Evolutionary conservation across 2,329 filamentous ascomycete species (phyloP).

Genomic region (Trichoderma semiorbis): DNA sequence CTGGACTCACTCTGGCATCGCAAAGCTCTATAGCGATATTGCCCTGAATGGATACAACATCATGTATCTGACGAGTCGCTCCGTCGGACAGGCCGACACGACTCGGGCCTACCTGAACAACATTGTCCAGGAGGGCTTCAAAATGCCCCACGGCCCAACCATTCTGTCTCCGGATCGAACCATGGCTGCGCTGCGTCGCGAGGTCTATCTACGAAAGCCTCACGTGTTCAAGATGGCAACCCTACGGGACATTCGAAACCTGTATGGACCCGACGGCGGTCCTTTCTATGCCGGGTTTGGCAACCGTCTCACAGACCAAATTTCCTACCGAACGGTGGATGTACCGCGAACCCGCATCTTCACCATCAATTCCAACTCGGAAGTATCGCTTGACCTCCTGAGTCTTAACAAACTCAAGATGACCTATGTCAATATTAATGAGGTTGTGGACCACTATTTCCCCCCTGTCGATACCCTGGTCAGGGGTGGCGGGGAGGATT

Average conservation of each 20-base stretch:
- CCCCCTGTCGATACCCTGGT: constrained; percentile 85
- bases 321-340: constrained; percentile 93
- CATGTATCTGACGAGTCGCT: constrained; percentile 93
- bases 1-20: constrained; percentile 96
- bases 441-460: constrained; percentile 97
- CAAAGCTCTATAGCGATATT: constrained; percentile 96
- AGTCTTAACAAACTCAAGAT: constrained; percentile 93
- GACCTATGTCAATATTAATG: constrained; percentile 94
- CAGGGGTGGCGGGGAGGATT: constrained; percentile 86
- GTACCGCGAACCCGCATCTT: constrained; percentile 94
- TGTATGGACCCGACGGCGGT: constrained; percentile 73
- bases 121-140: constrained; percentile 82
- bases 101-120: constrained; percentile 88
- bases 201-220: constrained; percentile 92
- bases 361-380: constrained; percentile 96
- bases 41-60: constrained; percentile 96
- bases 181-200: constrained; percentile 85
- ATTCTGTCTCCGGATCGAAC: constrained; percentile 94
- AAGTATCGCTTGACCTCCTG: constrained; percentile 86
- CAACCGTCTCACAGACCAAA: constrained; percentile 91
- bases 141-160: constrained; percentile 82
- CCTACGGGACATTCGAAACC: constrained; percentile 83
- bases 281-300: constrained; percentile 98
- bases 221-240: constrained; percentile 99
- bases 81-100: constrained; percentile 87